Percentiles rank a stretch among this genome's conserved stretches.
Evolutionary conservation across 2,329 filamentous ascomycete species (phyloP).

Genomic region (Aureobasidium sp.): DNA sequence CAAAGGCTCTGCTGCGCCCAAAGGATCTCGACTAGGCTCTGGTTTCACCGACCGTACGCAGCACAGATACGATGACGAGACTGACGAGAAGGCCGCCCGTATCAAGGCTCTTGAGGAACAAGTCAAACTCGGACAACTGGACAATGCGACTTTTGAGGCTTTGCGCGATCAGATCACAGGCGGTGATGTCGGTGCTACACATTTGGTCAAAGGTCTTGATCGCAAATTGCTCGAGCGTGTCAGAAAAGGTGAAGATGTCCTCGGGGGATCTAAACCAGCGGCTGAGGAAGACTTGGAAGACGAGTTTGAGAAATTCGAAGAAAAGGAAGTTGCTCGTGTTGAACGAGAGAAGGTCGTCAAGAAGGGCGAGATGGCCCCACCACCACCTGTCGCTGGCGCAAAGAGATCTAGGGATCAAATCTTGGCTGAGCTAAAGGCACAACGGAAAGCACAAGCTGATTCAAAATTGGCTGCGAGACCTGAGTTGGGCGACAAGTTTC

Average conservation of each 20-base stretch:
- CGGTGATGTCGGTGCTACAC: constrained; percentile 71
- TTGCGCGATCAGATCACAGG: constrained; percentile 70
- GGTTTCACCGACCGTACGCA: constrained; percentile 82
- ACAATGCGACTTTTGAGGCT: constrained; percentile 68
- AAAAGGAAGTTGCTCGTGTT: constrained; percentile 63
- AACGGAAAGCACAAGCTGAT: constrained; percentile 39
- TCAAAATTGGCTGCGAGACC: constrained; percentile 40
- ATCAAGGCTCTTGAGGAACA: constrained; percentile 75
- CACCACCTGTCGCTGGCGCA: constrained; percentile 35
- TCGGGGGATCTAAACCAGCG: constrained; percentile 30
- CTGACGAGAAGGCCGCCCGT: constrained; percentile 53
- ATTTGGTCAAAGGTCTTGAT: constrained; percentile 88
- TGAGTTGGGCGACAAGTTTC: constrained; percentile 48
- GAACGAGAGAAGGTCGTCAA: constrained; percentile 52
- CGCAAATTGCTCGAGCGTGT: constrained; percentile 68
- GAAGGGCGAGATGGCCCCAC: constrained; percentile 42
- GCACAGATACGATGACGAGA: constrained; percentile 47
- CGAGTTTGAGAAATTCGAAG: constrained; percentile 46
- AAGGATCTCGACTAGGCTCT: constrained; percentile 68
- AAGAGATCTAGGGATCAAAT: constrained; percentile 54
- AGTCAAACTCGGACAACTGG: constrained; percentile 77
- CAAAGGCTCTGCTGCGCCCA: constrained; percentile 67
- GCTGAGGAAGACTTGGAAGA: constrained; percentile 33
- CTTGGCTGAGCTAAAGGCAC: constrained; percentile 51
- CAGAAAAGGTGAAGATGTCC: constrained; percentile 55